Evolutionary conservation across 108 stramenopile species (phyloP), one percentile per base, ranked within the genome.

Genomic region (Pseudonitzschia multistriata): DNA sequence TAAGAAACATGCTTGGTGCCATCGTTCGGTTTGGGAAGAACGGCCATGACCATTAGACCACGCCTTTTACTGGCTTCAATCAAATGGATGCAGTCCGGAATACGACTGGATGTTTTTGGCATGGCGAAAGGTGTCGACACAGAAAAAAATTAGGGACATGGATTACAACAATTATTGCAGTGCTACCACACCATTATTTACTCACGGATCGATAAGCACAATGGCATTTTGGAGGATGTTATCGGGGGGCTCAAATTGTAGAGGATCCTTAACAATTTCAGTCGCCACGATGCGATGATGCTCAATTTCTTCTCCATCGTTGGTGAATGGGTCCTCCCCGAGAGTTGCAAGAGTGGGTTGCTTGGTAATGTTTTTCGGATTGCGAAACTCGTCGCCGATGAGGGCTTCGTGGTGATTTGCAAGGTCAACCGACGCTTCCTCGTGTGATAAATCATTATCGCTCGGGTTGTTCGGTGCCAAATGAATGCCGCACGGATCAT

Each of bases 251-350:
- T 57, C 35, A n/a, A 55, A 28, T 30, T 55, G 54, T 0, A 78
- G 45, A 21, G 83, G 83, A 56, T 84, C 73, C 24, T 48, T 66
- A 10, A 84, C 83, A 62, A 84, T 54, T 62, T 84, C 83, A 2
- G 83, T 84, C 25, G 83, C 83, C 21, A 84, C 74, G 31, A 84
- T 74, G 15, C 77, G 67, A 66, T 81, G 83, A 33, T 83, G 76
- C 27, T 73, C 82, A 2, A 45, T 13, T 45, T 45, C 42, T 45
- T 45, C 42, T 45, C 42, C 42, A 13, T 45, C 42, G 42, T 13
- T 45, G 42, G 3, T 17, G 42, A 45, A 45, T 2, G 42, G 42
- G 42, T 13, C 17, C 42, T 45, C 42, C 17, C 42, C 42, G 42
- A 45, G 42, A 1, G 42, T 45, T 2, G 42, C 42, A 10, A 45